Base-by-base conservation (phyloP, 164 flowering plant genomes). In the Tetracentron sinense region DNA sequence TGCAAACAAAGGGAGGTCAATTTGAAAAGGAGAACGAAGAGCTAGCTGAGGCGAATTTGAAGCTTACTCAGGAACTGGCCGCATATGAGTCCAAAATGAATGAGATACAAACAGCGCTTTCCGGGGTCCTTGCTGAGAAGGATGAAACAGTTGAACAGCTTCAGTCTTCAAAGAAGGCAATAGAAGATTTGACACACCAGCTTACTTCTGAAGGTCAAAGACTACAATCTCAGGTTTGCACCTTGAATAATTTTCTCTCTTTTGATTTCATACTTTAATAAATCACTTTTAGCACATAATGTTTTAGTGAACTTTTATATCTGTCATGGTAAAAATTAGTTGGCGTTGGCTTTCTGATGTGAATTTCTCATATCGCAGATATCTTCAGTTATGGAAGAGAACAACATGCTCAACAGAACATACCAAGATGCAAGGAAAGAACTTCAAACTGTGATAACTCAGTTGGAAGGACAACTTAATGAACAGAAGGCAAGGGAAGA, bases 351-450 rank as follows among this genome's bases (percentile, higher is more conserved):
- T 42, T 33, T 66, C 54, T 61, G 12, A 56, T 33, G 26, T 25
- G 29, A 29, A 22, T 28, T 14, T 66, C n/a, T 20, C 26, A 6
- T 54, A 8, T 48, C 75, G 28, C 89, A 94, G 99, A 76, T 94
- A 63, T 74, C 85, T 72, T 78, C 92, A 55, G 62, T 83, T 8
- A 67, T 78, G 82, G 96, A 89, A 73, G 97, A 94, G 74, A 91
- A 88, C 61, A 75, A 69, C 62, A 60, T 68, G 54, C 84, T 89
- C 56, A 81, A 68, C 65, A 85, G 82, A 70, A 71, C 86, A 51
- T 63, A 81, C 72, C 79, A 82, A 68, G 77, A 66, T 63, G 56
- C 81, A 19, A 83, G 76, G 68, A 81, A 79, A 50, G 97, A 91
- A 74, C 85, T 87, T 62, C 83, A 87, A 66, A 67, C 78, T 19